Conservation (phyloP, 495 filamentous ascomycete species). For the Penicillium argentinense region DNA sequence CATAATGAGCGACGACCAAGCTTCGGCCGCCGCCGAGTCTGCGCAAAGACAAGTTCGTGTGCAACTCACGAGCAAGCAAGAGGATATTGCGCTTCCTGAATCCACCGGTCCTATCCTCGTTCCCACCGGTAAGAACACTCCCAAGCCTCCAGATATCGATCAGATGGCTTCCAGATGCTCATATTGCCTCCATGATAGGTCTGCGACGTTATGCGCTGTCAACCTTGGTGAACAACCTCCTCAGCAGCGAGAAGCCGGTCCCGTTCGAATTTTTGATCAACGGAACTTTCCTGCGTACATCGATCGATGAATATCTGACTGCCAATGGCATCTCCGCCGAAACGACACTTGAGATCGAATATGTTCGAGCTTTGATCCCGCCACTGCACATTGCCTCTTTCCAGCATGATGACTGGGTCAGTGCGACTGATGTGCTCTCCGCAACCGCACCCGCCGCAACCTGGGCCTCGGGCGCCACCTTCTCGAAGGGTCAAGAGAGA, state of each 20-base stretch:
- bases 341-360: conserved; percentile 82
- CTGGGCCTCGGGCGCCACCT: conserved; percentile 47
- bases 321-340: conserved; percentile 85
- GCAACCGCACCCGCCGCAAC: conserved; percentile 58
- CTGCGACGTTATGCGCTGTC: conserved; percentile 89
- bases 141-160: conserved; percentile 3
- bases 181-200: conserved; percentile 43
- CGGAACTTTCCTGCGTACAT: conserved; percentile 83
- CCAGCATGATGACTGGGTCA: conserved; percentile 96
- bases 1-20: conserved; percentile 35
- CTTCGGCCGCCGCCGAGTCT: conserved; percentile 26
- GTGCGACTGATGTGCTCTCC: conserved; percentile 83
- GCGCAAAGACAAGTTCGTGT: conserved; percentile 57
- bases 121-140: conserved; percentile 55
- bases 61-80: conserved; percentile 57
- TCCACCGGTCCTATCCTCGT: conserved; percentile 63
- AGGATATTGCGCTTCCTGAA: conserved; percentile 60
- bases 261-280: conserved; percentile 96
- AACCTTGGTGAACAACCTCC: conserved; percentile 87
- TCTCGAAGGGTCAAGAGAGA: conserved; percentile 56
- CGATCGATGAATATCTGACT: conserved; percentile 84
- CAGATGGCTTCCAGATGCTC: conserved; percentile 7
- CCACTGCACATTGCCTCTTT: conserved; percentile 83
- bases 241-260: conserved; percentile 72
- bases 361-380: conserved; percentile 86